Percentiles rank a stretch among this genome's conserved stretches.
phyloP scores from a whole-genome alignment of 768 basidiomycete species.

The Daedaleopsis nitida region DNA sequence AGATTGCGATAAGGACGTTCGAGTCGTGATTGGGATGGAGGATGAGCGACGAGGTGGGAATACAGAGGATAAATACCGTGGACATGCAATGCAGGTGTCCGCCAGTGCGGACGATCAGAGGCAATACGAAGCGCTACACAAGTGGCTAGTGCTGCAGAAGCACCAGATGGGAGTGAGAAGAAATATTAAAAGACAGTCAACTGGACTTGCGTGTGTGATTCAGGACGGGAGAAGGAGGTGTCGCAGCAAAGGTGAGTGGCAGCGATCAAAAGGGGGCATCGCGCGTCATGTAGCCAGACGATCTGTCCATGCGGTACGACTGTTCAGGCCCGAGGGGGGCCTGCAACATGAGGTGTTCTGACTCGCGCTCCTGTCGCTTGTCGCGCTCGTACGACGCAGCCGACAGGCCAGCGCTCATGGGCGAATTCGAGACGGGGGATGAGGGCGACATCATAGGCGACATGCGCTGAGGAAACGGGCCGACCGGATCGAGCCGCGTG shows the following conservation, averaged over 20 bases:
- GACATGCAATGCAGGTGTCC: not conserved
- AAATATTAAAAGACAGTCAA: no score
- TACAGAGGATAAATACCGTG: constrained; percentile 22
- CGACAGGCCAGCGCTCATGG: constrained; percentile 28
- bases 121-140: constrained; percentile 2
- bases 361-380: constrained; percentile 43
- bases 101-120: not conserved
- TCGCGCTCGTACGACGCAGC: constrained; percentile 47
- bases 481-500: constrained; percentile 27
- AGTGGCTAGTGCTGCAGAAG: not conserved
- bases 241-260: not conserved
- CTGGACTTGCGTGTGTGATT: not conserved
- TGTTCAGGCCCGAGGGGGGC: constrained; percentile 12
- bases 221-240: not conserved
- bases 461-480: constrained; percentile 20
- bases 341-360: constrained; percentile 41
- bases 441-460: constrained; percentile 33
- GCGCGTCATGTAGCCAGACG: constrained; percentile 13
- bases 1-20: not conserved
- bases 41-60: not conserved
- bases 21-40: not conserved
- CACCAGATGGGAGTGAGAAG: no score
- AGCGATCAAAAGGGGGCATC: constrained; percentile 10
- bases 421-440: constrained; percentile 44
- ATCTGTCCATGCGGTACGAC: constrained; percentile 18